Conservation (phyloP, 306 rosid genomes). For the Cicer chorassanicum region DNA sequence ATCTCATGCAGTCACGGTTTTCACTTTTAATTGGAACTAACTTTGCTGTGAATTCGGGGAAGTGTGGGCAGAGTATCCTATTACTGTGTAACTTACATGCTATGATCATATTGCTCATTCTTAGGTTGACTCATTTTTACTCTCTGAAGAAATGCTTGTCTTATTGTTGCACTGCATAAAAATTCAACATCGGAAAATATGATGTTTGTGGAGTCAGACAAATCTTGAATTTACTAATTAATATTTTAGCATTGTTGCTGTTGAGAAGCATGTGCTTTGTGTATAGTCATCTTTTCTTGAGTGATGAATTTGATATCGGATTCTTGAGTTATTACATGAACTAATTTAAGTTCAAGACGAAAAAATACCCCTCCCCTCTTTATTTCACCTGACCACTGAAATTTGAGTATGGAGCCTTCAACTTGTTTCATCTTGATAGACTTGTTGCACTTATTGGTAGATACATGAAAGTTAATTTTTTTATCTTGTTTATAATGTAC, state of each 20-base stretch:
- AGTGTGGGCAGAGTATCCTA: slow-evolving; percentile 10
- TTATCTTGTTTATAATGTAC: slow-evolving; percentile 49
- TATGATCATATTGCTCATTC: slow-evolving; percentile 35
- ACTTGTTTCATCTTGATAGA: slow-evolving; percentile 34
- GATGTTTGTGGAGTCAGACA: slow-evolving; percentile 19
- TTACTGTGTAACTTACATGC: background rate
- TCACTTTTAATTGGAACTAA: slow-evolving; percentile 16
- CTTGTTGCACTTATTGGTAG: slow-evolving; percentile 26
- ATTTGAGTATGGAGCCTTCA: slow-evolving; percentile 28
- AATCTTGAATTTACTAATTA: slow-evolving; percentile 25
- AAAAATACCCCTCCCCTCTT: slow-evolving; percentile 5
- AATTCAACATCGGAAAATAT: background rate
- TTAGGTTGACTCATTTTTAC: background rate
- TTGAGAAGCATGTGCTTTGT: slow-evolving; percentile 21
- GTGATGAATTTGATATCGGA: slow-evolving; percentile 14
- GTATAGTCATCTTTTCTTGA: slow-evolving; percentile 28
- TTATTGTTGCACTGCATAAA: slow-evolving; percentile 31
- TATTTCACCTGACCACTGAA: background rate
- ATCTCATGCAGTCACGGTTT: background rate
- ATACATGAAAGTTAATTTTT: slow-evolving; percentile 42
- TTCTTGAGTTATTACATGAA: slow-evolving; percentile 25
- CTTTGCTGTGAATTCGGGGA: slow-evolving; percentile 32
- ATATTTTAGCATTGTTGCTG: slow-evolving; percentile 10
- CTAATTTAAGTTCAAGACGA: slow-evolving; percentile 13
- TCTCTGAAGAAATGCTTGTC: background rate